phyloP scores from a whole-genome alignment of 108 stramenopile genomes.

The Cyclostephanos invisitatus region DNA sequence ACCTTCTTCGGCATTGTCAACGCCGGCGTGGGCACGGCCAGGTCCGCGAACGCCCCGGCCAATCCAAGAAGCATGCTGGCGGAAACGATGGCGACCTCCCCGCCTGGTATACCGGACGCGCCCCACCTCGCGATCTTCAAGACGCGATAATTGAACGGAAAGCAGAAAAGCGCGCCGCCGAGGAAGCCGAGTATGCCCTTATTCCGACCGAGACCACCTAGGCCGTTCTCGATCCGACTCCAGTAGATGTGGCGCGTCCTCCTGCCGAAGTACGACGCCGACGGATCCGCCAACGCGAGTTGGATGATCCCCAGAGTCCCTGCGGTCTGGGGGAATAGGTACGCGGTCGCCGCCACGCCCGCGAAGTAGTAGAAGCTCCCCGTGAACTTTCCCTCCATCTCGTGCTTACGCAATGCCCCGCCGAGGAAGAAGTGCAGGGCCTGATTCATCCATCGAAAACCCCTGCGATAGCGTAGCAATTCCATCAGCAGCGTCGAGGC shows the following conservation, averaged over 20 bases:
- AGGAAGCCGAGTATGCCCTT: constrained; percentile 85
- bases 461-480: constrained; percentile 69
- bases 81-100: constrained; percentile 32
- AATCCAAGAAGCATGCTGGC: constrained; percentile 66
- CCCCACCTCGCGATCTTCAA: constrained; percentile 64
- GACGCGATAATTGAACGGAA: constrained; percentile 77
- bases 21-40: constrained; percentile 83
- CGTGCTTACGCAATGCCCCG: constrained; percentile 68
- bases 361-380: constrained; percentile 83
- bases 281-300: constrained; percentile 83
- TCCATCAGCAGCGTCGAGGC: constrained; percentile 60
- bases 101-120: constrained; percentile 31
- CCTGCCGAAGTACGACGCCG: constrained; percentile 77
- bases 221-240: constrained; percentile 76
- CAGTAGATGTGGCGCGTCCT: constrained; percentile 80
- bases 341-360: constrained; percentile 71
- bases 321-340: constrained; percentile 59
- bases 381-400: constrained; percentile 90
- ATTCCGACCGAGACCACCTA: constrained; percentile 83
- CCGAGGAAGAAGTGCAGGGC: constrained; percentile 64
- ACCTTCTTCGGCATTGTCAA: constrained; percentile 74
- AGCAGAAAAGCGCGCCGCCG: constrained; percentile 75
- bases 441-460: constrained; percentile 85
- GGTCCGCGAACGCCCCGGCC: constrained; percentile 86
- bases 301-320: constrained; percentile 79